These are phyloP conservation scores for Cyberlindnera suaveolens DNA, from an alignment of 805 yeast species.

Conservation along the genomic window DNA sequence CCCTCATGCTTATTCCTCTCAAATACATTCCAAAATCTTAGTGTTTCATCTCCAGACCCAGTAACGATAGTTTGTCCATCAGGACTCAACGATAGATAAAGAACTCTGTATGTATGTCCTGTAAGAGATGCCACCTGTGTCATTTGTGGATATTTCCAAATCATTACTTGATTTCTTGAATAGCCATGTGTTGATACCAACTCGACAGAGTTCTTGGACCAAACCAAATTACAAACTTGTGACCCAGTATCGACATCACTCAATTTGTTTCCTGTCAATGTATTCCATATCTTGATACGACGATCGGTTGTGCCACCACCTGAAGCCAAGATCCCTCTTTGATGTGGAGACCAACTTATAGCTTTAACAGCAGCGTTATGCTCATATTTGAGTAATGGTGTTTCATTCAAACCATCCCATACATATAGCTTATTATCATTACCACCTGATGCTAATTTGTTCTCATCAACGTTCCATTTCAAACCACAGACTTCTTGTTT, in stretches of 20 bases:
- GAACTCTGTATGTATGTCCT: conserved; percentile 90
- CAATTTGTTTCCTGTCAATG: conserved; percentile 65
- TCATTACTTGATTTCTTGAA: conserved; percentile 80
- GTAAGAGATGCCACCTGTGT: conserved; percentile 89
- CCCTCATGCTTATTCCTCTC: conserved; percentile 61
- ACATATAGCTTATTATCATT: conserved; percentile 83
- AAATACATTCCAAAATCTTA: conserved; percentile 93
- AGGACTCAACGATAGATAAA: conserved; percentile 84
- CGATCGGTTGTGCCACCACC: conserved; percentile 98
- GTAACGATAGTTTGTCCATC: conserved; percentile 97
- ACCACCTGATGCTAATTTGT: conserved; percentile 91
- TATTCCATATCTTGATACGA: conserved; percentile 87
- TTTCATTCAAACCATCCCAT: conserved; percentile 71
- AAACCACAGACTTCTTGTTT: conserved; percentile 95
- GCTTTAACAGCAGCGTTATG: conserved; percentile 97
- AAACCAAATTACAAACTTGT: conserved; percentile 88
- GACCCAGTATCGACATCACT: conserved; percentile 92
- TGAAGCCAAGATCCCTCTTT: conserved; percentile 84
- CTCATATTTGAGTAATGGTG: conserved; percentile 73
- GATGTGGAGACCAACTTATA: conserved; percentile 96
- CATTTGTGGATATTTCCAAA: conserved; percentile 92
- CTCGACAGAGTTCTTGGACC: conserved; percentile 92
- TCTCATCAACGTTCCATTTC: conserved; percentile 87
- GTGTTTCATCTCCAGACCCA: conserved; percentile 97
- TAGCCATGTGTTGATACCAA: conserved; percentile 93